Evolutionary conservation across 164 flowering plant genomes (phyloP), one percentile per base, ranked within the genome.

Genomic region (Umbellularia californica): DNA sequence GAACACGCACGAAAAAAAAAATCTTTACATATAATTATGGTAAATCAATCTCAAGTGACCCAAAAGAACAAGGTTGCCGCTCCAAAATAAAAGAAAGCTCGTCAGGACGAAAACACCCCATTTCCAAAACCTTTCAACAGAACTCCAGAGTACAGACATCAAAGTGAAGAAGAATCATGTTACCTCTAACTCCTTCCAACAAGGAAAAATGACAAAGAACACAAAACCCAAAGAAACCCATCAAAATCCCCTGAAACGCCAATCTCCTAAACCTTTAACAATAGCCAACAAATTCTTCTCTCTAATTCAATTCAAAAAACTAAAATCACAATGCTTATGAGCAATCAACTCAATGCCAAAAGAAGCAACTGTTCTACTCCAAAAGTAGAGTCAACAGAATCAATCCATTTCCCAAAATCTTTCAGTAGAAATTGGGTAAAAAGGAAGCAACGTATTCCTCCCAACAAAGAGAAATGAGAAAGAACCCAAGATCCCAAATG

Each of bases 381-480:
- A 24, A 74, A 77, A 77, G 75, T 72, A 14, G 77, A 72, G 69
- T 74, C 74, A 52, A 70, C 71, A 2, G 52, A 17, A 66, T 74
- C 50, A 69, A 35, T 12, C 66, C 71, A 67, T 73, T 75, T 58
- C 72, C 52, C 72, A 58, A 73, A 70, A 30, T 27, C 41, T 5
- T 24, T 41, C 7, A 9, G 11, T 19, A 67, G 33, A 67, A 64
- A n/a, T 25, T 27, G 25, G 24, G 10, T 25, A 64, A 64, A 64
- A 1, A 13, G 14, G 14, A 22, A 22, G 2, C 66, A 64, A 13
- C 67, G 23, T 12, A 24, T 27, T 64, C 25, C 67, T 25, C 67
- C 28, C 67, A 64, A 64, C 24, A 22, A 22, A 13, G 5, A 11
- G 28, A 64, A 64, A 64, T 3, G 24, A 10, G 2, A 64, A 41